Conservation (phyloP, 1,284 basidiomycete species). For the Marasmius sp. region DNA sequence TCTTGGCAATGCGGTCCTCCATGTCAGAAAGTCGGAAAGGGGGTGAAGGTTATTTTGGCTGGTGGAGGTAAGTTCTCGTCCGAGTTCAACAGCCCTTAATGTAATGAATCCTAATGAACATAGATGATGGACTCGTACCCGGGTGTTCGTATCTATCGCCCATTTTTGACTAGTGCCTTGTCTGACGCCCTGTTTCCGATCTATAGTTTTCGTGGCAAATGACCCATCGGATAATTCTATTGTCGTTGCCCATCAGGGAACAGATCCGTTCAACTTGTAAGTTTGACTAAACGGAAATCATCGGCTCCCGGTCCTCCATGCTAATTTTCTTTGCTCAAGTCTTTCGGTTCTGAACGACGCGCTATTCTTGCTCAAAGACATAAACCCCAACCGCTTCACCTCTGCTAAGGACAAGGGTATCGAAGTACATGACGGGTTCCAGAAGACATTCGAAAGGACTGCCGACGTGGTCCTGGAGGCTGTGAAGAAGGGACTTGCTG, state of each 20-base stretch:
- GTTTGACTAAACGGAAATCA: slow-evolving; percentile 4
- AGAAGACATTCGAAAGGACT: slow-evolving; percentile 42
- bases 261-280: slow-evolving; percentile 37
- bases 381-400: slow-evolving; percentile 42
- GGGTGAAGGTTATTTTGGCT: slow-evolving; percentile 32
- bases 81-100: slow-evolving; percentile 5
- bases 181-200: background rate
- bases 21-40: slow-evolving; percentile 29
- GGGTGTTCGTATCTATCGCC: slow-evolving; percentile 25
- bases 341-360: slow-evolving; percentile 45
- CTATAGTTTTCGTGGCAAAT: slow-evolving; percentile 40
- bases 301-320: background rate
- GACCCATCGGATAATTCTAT: slow-evolving; percentile 37
- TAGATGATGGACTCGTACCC: slow-evolving; percentile 33
- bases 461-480: slow-evolving; percentile 38
- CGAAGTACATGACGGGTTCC: slow-evolving; percentile 46
- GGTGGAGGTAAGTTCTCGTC: slow-evolving; percentile 32
- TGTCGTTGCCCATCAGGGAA: slow-evolving; percentile 50
- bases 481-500: slow-evolving; percentile 34
- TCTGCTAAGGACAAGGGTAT: slow-evolving; percentile 21
- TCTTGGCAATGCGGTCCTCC: slow-evolving; percentile 36
- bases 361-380: slow-evolving; percentile 32
- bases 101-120: background rate
- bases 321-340: slow-evolving; percentile 16
- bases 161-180: background rate